Conservation (phyloP, 2,329 filamentous ascomycete species). For the Neonectria magnoliae region DNA sequence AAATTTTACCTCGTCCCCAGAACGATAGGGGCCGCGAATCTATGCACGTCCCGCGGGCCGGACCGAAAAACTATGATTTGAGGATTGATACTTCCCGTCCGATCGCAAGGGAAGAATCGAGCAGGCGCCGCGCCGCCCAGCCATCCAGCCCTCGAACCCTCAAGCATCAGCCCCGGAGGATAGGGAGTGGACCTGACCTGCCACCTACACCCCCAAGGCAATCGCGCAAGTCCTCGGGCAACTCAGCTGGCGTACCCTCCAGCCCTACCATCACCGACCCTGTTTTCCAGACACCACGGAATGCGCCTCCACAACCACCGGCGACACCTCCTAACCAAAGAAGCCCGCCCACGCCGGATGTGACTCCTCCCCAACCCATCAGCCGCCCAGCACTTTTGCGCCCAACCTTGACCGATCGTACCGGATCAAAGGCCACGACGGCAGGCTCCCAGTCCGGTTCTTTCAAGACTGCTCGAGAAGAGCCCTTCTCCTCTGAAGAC, state of each 20-base stretch:
- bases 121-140: slow-evolving; percentile 42
- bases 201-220: slow-evolving; percentile 73
- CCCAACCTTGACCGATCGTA: slow-evolving; percentile 59
- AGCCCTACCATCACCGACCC: slow-evolving; percentile 53
- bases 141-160: slow-evolving; percentile 52
- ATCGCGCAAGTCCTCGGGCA: slow-evolving; percentile 66
- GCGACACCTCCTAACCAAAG: slow-evolving; percentile 71
- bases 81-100: slow-evolving; percentile 44
- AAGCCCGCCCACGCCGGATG: slow-evolving; percentile 79
- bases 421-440: slow-evolving; percentile 63
- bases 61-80: slow-evolving; percentile 36
- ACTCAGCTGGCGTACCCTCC: slow-evolving; percentile 55
- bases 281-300: slow-evolving; percentile 51
- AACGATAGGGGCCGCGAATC: slow-evolving; percentile 40
- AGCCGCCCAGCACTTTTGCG: slow-evolving; percentile 57
- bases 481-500: slow-evolving; percentile 70
- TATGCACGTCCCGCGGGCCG: slow-evolving; percentile 35
- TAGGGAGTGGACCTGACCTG: slow-evolving; percentile 58
- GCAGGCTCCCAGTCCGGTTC: slow-evolving; percentile 73
- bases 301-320: slow-evolving; percentile 54
- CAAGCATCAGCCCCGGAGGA: slow-evolving; percentile 54
- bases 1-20: slow-evolving; percentile 52
- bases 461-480: slow-evolving; percentile 77
- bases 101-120: slow-evolving; percentile 21
- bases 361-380: slow-evolving; percentile 72